These are phyloP conservation scores for Plasmodium vivax DNA, from an alignment of 169 alveolate species.

Conservation along the genomic window DNA sequence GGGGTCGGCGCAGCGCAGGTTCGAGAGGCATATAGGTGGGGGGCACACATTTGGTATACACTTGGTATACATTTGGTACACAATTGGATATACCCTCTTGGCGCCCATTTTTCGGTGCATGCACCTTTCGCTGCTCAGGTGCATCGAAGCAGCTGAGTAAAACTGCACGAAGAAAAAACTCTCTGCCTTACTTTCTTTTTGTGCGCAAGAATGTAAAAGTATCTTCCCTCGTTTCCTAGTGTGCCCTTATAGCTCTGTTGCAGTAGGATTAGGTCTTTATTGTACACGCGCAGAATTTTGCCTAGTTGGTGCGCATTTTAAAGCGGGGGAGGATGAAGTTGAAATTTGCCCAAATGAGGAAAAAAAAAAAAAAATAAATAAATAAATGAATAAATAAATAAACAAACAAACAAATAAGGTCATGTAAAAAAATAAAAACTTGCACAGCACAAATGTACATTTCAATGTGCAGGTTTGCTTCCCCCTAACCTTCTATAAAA, in stretches of 20 bases:
- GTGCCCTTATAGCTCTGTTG: conserved; percentile 53
- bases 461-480: neutral
- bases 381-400: too few relatives aligned
- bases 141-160: neutral
- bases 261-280: conserved; percentile 24
- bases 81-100: neutral
- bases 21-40: neutral
- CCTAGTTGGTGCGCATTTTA: neutral
- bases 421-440: neutral
- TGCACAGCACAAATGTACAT: neutral
- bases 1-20: neutral
- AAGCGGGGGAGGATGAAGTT: neutral
- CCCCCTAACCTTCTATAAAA: conserved; percentile 43
- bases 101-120: neutral
- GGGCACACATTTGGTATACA: neutral
- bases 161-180: neutral
- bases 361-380: neutral
- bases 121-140: neutral
- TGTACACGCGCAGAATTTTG: conserved; percentile 20
- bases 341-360: neutral
- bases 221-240: conserved; percentile 30
- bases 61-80: neutral
- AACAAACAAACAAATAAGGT: neutral
- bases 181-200: conserved; percentile 19
- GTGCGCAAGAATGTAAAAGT: conserved; percentile 35